Percentiles rank a stretch among this genome's conserved stretches.
Evolutionary conservation across 306 rosid genomes (phyloP).

Genomic region (Urtica urens): DNA sequence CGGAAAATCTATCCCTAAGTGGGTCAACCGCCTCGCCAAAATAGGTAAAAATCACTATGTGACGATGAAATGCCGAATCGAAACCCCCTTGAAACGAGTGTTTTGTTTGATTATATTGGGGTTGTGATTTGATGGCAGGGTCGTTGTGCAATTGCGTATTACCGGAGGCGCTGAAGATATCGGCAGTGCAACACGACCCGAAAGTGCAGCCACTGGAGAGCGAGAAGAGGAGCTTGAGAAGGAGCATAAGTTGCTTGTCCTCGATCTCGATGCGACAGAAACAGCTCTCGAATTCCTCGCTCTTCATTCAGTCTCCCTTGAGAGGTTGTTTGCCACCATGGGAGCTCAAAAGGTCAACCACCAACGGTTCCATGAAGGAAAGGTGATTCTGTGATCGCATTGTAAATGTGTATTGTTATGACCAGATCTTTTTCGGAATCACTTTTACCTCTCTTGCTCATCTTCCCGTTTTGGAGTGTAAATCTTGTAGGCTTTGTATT

Average conservation of each 20-base stretch:
- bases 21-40: conserved; percentile 91
- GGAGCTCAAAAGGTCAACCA: conserved; percentile 65
- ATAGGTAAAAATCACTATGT: conserved; percentile 59
- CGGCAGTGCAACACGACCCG: conserved; percentile 72
- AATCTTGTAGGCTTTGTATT: neutral
- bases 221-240: conserved; percentile 64
- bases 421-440: conserved; percentile 3
- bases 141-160: conserved; percentile 82
- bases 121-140: conserved; percentile 35
- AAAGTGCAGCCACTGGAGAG: conserved; percentile 38
- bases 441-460: neutral
- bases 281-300: conserved; percentile 73
- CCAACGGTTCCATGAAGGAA: conserved; percentile 64
- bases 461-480: conserved; percentile 1
- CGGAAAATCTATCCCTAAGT: conserved; percentile 84
- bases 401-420: conserved; percentile 6
- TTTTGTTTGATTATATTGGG: neutral
- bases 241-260: conserved; percentile 57
- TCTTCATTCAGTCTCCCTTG: conserved; percentile 83
- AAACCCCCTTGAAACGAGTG: conserved; percentile 2
- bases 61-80: no score
- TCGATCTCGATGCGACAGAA: conserved; percentile 88
- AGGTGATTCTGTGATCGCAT: conserved; percentile 29
- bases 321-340: conserved; percentile 75
- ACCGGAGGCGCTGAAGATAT: conserved; percentile 65